Conservation (phyloP, 139 green algal genomes). For the Chlorella sp. region DNA sequence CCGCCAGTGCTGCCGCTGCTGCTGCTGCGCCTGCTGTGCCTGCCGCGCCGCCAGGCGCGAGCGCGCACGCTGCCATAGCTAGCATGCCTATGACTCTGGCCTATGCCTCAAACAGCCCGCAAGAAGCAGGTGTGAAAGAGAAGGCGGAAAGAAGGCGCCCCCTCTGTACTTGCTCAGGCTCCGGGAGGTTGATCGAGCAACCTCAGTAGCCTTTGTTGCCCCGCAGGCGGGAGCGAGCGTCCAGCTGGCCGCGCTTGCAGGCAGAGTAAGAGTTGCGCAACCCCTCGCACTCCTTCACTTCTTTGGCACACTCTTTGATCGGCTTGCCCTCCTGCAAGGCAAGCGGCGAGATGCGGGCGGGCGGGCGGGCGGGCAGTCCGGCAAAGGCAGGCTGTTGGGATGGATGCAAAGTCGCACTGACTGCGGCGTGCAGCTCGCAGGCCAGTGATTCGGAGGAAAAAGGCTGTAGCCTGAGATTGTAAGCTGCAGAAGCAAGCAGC, state of each 20-base stretch:
- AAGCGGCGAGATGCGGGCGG: no score
- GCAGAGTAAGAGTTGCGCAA: constrained; percentile 70
- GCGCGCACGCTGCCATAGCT: no score
- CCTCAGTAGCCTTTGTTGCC: constrained; percentile 82
- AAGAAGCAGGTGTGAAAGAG: no score
- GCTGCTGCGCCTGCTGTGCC: background rate
- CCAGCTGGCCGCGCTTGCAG: constrained; percentile 78
- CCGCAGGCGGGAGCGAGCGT: constrained; percentile 75
- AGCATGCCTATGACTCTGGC: no score
- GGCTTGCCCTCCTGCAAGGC: constrained; percentile 46
- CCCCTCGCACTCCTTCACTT: constrained; percentile 65
- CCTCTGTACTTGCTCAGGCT: background rate
- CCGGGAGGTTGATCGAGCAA: background rate
- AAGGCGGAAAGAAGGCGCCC: background rate
- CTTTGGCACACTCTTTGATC: constrained; percentile 68
- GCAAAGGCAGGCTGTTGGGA: no score
- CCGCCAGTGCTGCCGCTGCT: background rate
- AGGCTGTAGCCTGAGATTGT: no score
- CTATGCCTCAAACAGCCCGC: background rate
- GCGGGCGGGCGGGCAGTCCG: no score
- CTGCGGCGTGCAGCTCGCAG: no score
- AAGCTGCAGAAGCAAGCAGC: no score
- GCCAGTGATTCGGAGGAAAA: no score
- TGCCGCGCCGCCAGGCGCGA: no score
- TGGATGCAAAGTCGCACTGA: no score